Base-by-base conservation (phyloP, 208 protist genomes). In the Trypanosoma mega region DNA sequence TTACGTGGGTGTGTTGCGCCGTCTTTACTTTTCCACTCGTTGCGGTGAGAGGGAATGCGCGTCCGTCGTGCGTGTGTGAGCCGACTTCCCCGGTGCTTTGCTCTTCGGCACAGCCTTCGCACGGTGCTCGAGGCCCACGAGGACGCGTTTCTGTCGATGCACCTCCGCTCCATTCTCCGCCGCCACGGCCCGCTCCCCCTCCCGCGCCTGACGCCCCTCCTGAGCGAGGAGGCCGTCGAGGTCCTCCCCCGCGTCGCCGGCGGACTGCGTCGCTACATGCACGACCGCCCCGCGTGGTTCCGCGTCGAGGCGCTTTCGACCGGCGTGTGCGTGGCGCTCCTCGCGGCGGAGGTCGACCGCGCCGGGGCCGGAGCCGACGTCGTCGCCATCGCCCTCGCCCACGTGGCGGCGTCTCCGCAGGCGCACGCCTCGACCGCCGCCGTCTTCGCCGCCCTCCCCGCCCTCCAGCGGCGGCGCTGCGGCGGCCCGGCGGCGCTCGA, bases 141-240 rank as follows among this genome's bases (percentile, higher is more conserved):
- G n/a, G 68, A 68, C 23, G 59, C 45, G 3, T 7, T 58, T 2
- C 18, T 74, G 9, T 33, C 33, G 16, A 53, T 61, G 2, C 27
- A 33, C n/a, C 12, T 70, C 12, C 69, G 69, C 18, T 0, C 26
- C 2, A 12, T 75, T 18, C 45, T 79, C 24, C 58, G 73, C 12
- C 54, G 54, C 20, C 55, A 69, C 27, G 82, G 89, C 1, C 78
- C 85, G 6, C 39, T 90, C 20, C 89, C 89, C 9, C 48, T 95
- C 1, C 69, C 85, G 2, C 79, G 81, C 51, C 55, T 92, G 16
- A 80, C 68, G 11, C 37, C 70, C 1, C 36, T 79, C 16, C 52
- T 95, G 2, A 64, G 55, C 14, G 89, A 95, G 31, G 78, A 82
- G 16, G 57, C 66, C n/a, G 23, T 90, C 0, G 85, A 95, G 53